These are phyloP conservation scores for Annulohypoxylon nitens DNA, from an alignment of 495 filamentous ascomycete genomes.

Conservation along the genomic window DNA sequence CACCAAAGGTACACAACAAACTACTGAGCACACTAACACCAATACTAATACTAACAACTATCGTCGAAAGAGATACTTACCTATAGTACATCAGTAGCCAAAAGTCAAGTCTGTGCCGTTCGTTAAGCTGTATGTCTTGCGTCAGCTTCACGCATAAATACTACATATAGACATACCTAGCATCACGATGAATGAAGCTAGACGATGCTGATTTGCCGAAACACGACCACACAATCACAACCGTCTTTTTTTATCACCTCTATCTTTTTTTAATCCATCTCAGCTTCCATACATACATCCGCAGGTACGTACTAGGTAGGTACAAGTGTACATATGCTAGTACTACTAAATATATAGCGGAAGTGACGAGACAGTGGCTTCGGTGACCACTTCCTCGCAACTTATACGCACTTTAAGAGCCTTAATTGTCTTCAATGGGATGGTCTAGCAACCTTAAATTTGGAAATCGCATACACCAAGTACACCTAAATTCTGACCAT, in stretches of 20 bases:
- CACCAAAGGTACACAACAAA: too few relatives aligned
- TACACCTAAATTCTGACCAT: slow-evolving; percentile 37
- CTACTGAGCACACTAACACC: too few relatives aligned
- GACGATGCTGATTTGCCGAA: slow-evolving; percentile 14
- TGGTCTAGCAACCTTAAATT: slow-evolving; percentile 42
- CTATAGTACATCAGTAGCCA: neutral
- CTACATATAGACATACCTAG: neutral
- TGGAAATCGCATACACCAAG: slow-evolving; percentile 21
- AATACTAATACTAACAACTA: too few relatives aligned
- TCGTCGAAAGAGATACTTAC: slow-evolving; percentile 10
- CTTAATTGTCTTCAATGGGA: slow-evolving; percentile 1
- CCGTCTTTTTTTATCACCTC: neutral
- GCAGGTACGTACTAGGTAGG: too few relatives aligned
- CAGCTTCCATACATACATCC: neutral
- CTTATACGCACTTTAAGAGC: slow-evolving; percentile 19
- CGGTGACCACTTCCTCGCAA: slow-evolving; percentile 18
- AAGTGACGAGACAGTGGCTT: neutral
- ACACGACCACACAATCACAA: neutral
- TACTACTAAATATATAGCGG: neutral
- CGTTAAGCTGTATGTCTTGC: slow-evolving; percentile 30
- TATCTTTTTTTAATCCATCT: neutral
- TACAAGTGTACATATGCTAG: too few relatives aligned
- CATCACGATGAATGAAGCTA: slow-evolving; percentile 22
- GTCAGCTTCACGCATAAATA: slow-evolving; percentile 25
- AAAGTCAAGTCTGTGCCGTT: slow-evolving; percentile 6